Evolutionary conservation across 192 early-diverging fungal species (phyloP).

Genomic region (Coemansia sp.): DNA sequence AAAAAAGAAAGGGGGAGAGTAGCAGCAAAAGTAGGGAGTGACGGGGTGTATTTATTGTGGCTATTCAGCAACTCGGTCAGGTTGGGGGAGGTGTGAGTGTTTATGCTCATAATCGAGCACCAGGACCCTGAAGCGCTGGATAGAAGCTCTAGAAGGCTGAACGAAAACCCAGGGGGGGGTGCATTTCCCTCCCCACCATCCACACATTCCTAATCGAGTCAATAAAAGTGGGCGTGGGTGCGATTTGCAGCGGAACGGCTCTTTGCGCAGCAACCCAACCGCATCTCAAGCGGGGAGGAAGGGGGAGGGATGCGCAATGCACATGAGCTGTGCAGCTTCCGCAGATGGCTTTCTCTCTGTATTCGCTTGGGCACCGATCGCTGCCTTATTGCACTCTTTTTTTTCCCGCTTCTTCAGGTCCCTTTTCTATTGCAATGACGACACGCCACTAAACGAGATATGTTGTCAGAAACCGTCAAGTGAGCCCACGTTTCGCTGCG

Average conservation of each 20-base stretch:
- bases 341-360: background rate
- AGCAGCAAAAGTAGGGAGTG: background rate
- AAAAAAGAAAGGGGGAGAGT: background rate
- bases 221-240: constrained; percentile 4
- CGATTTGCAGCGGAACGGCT: constrained; percentile 7
- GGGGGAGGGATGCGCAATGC: constrained; percentile 18
- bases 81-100: background rate
- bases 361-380: background rate
- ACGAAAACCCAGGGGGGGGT: background rate
- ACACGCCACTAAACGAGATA: constrained; percentile 1
- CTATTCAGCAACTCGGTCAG: constrained; percentile 3
- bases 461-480: background rate
- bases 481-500: background rate
- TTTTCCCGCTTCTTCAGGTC: background rate
- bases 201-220: constrained; percentile 10
- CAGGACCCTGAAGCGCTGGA: constrained; percentile 5
- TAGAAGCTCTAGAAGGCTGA: constrained; percentile 4
- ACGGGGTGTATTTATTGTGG: constrained; percentile 6
- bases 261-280: constrained; percentile 10
- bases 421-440: background rate
- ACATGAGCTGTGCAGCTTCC: constrained; percentile 21
- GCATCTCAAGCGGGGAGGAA: background rate
- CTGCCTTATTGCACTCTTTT: background rate
- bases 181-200: background rate
- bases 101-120: constrained; percentile 5